Percentiles rank a stretch among this genome's conserved stretches.
Conservation (phyloP, 2,329 filamentous ascomycete species). For the Xylaria digitata region DNA sequence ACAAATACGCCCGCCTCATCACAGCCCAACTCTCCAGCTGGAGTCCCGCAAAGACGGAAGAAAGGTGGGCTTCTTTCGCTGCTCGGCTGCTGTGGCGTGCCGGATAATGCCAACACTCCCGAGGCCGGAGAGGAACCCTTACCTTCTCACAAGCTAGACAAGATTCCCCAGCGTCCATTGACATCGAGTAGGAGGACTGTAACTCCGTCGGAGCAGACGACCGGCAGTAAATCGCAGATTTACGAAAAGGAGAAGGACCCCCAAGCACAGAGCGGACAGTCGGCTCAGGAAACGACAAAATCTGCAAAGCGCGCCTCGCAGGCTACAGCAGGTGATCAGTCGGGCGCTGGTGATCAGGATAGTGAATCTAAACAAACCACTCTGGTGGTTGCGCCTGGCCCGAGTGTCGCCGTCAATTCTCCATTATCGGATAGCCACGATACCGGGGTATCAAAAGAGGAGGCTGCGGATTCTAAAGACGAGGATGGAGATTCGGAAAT, state of each 20-base stretch:
- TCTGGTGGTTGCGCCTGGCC: conserved; percentile 51
- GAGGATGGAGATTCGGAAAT: conserved; percentile 74
- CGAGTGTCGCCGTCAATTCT: conserved; percentile 57
- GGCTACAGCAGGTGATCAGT: conserved; percentile 60
- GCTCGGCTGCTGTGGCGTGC: conserved; percentile 74
- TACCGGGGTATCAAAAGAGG: conserved; percentile 51
- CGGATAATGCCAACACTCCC: conserved; percentile 67
- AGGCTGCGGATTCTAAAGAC: conserved; percentile 54
- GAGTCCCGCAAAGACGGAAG: conserved; percentile 60
- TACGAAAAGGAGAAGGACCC: conserved; percentile 62
- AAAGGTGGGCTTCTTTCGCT: conserved; percentile 70
- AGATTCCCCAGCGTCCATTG: conserved; percentile 64
- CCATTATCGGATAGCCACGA: conserved; percentile 52
- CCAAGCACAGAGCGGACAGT: conserved; percentile 45
- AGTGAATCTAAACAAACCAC: conserved; percentile 61
- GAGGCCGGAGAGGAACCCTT: conserved; percentile 66
- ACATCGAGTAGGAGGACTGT: conserved; percentile 66
- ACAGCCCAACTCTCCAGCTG: conserved; percentile 63
- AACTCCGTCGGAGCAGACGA: conserved; percentile 63
- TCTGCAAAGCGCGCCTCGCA: conserved; percentile 60
- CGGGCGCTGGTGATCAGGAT: conserved; percentile 56
- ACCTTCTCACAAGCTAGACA: conserved; percentile 66
- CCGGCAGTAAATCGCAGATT: conserved; percentile 55
- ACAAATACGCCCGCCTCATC: conserved; percentile 62
- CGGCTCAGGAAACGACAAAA: conserved; percentile 52